A percentile compares a stretch with the other conserved stretches of the same genome.
phyloP scores from a whole-genome alignment of 139 green algal species.

The Chlorella sorokiniana region DNA sequence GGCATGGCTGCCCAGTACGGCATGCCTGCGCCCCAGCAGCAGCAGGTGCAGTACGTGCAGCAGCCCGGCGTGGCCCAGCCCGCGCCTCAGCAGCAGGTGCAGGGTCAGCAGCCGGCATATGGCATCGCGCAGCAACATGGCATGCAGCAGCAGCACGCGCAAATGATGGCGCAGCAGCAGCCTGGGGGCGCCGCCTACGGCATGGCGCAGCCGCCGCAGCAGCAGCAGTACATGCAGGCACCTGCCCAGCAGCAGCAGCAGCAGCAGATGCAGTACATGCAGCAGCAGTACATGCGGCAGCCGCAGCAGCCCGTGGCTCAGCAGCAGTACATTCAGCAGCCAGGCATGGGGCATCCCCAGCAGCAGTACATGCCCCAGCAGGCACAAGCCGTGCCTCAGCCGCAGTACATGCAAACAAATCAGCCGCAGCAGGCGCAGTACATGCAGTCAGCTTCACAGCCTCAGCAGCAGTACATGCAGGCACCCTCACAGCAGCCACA shows the following conservation, averaged over 20 bases:
- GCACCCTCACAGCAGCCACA: not conserved
- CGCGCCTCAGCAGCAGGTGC: not conserved
- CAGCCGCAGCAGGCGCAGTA: not conserved
- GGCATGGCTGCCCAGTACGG: not conserved
- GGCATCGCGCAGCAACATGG: not conserved
- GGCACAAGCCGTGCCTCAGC: not conserved
- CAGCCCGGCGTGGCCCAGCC: conserved; percentile 5
- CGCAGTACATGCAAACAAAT: no score
- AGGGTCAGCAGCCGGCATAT: not conserved
- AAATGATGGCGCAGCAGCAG: not conserved
- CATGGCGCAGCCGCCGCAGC: not conserved
- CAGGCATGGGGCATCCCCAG: not conserved
- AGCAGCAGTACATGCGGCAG: not conserved
- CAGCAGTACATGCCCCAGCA: not conserved
- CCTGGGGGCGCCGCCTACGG: no score
- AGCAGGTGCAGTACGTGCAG: not conserved
- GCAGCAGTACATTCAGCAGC: conserved; percentile 14
- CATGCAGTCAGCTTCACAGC: not conserved
- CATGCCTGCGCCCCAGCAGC: not conserved
- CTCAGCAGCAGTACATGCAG: not conserved
- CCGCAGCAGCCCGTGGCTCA: not conserved
- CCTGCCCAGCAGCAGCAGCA: not conserved
- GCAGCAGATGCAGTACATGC: conserved; percentile 12
- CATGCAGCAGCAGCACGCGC: not conserved
- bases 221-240: conserved; percentile 2